Conservation (phyloP, 805 yeast genomes). For the Candida boidinii region DNA sequence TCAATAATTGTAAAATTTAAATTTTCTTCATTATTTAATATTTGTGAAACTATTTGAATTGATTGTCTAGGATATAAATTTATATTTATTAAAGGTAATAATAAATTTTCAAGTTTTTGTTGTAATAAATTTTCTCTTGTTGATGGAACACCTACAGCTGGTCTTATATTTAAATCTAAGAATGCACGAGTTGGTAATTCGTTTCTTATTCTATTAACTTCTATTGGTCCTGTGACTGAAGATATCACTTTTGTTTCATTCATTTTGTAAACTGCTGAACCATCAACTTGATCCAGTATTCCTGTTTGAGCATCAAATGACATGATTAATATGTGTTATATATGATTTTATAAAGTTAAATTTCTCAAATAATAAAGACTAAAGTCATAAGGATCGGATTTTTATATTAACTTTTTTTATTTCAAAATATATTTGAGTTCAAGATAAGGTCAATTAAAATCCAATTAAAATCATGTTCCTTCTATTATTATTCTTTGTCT, state of each 20-base stretch:
- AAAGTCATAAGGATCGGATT: too few species aligned
- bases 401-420: too few species aligned
- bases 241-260: constrained; percentile 53
- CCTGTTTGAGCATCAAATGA: constrained; percentile 10
- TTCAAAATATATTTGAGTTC: too few species aligned
- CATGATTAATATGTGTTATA: too few species aligned
- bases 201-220: constrained; percentile 63
- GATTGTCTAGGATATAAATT: constrained; percentile 72
- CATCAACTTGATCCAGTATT: constrained; percentile 58
- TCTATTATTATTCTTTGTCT: too few species aligned
- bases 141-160: constrained; percentile 64
- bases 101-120: constrained; percentile 54
- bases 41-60: constrained; percentile 60
- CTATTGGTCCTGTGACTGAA: constrained; percentile 88
- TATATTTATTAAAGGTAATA: constrained; percentile 52
- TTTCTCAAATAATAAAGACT: too few species aligned
- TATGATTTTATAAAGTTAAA: too few species aligned
- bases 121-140: constrained; percentile 73
- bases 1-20: constrained; percentile 34
- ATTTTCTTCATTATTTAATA: constrained; percentile 46
- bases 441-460: too few species aligned
- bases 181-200: constrained; percentile 76
- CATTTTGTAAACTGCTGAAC: constrained; percentile 56
- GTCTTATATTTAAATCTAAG: constrained; percentile 70
- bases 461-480: too few species aligned